Percentiles rank a stretch among this genome's conserved stretches.
phyloP scores from a whole-genome alignment of 192 early-diverging fungal species.

The Podila verticillata region DNA sequence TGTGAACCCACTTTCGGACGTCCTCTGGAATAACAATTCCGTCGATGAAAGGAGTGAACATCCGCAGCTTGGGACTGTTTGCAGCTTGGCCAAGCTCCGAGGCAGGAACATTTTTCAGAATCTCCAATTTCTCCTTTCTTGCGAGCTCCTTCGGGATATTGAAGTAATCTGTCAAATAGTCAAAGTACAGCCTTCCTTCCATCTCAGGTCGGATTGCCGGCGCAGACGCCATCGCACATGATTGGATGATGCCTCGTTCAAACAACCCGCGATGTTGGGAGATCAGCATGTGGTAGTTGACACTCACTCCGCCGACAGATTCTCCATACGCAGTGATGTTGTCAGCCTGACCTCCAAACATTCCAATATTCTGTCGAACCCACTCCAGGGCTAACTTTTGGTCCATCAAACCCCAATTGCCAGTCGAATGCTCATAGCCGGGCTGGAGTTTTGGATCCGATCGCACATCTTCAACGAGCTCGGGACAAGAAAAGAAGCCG shows the following conservation, averaged over 20 bases:
- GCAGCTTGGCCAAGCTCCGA: constrained; percentile 8
- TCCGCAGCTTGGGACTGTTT: constrained; percentile 6
- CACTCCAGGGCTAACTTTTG: constrained; percentile 27
- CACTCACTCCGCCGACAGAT: constrained; percentile 26
- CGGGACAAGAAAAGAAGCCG: constrained; percentile 52
- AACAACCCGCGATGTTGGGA: constrained; percentile 33
- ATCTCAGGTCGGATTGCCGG: constrained; percentile 16
- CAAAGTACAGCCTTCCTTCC: constrained; percentile 27
- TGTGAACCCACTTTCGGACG: constrained; percentile 6
- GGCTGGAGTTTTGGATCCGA: not conserved
- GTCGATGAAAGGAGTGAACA: constrained; percentile 31
- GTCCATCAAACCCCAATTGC: constrained; percentile 42
- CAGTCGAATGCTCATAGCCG: constrained; percentile 13
- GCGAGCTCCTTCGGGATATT: constrained; percentile 20
- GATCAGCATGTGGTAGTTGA: constrained; percentile 34
- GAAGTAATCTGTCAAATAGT: constrained; percentile 15
- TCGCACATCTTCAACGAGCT: constrained; percentile 26
- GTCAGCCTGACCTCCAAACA: constrained; percentile 17
- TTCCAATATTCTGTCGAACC: constrained; percentile 14
- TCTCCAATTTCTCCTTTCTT: constrained; percentile 15
- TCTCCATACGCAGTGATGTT: constrained; percentile 28
- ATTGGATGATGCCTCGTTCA: constrained; percentile 35
- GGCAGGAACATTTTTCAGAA: constrained; percentile 1
- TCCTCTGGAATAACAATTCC: constrained; percentile 28
- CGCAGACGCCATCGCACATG: constrained; percentile 15